A percentile compares a stretch with the other conserved stretches of the same genome.
These are phyloP conservation scores for Aphanomyces invadans DNA, from an alignment of 352 stramenopile genomes.

Conservation along the genomic window DNA sequence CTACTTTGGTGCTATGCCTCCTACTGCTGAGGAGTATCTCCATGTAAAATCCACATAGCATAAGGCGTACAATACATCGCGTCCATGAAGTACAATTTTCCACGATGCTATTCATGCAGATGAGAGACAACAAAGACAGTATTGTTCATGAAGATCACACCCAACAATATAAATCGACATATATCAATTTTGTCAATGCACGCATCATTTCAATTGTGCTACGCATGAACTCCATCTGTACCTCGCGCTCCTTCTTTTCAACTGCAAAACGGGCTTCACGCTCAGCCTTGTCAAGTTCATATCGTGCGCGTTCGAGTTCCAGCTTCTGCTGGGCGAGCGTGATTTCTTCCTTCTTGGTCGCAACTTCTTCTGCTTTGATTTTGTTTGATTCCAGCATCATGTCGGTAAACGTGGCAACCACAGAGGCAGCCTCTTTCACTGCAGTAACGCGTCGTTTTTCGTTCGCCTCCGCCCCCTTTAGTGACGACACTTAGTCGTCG, in stretches of 20 bases:
- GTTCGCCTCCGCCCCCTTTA: neutral
- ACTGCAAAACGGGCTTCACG: neutral
- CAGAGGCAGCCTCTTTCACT: neutral
- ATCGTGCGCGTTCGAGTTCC: neutral
- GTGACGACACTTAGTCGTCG: neutral
- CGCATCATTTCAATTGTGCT: neutral
- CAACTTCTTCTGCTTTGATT: neutral
- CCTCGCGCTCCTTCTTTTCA: neutral
- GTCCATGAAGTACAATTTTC: neutral
- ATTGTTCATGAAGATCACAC: no score
- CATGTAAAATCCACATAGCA: neutral
- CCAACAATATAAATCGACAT: neutral
- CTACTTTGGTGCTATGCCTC: neutral
- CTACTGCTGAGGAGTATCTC: neutral
- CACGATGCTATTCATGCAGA: neutral
- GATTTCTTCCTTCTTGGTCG: neutral
- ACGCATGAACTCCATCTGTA: neutral
- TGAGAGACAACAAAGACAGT: neutral
- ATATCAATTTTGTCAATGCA: neutral
- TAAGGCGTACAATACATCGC: neutral
- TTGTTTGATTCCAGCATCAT: neutral
- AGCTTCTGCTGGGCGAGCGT: neutral
- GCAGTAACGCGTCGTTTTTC: neutral
- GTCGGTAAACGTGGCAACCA: neutral
- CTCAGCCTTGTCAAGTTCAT: neutral